Percentiles rank a stretch among this genome's conserved stretches.
Evolutionary conservation across 2,329 filamentous ascomycete genomes (phyloP).

Genomic region (Stagonosporopsis chrysanthemi): DNA sequence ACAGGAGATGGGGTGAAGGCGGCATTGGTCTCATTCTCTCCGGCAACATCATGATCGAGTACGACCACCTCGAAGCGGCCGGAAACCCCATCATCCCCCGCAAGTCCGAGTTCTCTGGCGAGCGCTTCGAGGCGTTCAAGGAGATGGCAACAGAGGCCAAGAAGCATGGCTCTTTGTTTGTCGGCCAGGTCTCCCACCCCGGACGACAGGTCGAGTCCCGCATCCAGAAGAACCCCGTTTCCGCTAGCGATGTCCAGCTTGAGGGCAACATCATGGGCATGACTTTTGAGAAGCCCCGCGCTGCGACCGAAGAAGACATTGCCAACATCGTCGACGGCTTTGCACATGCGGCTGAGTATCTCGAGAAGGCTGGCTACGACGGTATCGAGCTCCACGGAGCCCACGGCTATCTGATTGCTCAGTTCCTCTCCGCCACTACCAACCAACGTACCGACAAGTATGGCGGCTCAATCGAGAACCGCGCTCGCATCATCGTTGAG

Average conservation of each 20-base stretch:
- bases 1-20: conserved; percentile 61
- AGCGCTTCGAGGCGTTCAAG: conserved; percentile 67
- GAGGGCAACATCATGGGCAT: conserved; percentile 50
- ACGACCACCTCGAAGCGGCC: conserved; percentile 64
- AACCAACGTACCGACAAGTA: conserved; percentile 56
- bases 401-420: conserved; percentile 56
- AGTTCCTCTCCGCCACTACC: conserved; percentile 54
- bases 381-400: conserved; percentile 58
- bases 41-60: conserved; percentile 71
- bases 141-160: conserved; percentile 63
- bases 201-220: conserved; percentile 61
- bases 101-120: conserved; percentile 59
- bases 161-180: conserved; percentile 64
- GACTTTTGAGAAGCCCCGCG: conserved; percentile 62
- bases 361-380: conserved; percentile 67
- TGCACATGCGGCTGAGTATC: conserved; percentile 68
- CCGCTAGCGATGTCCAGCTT: conserved; percentile 56
- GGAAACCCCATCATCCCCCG: conserved; percentile 68
- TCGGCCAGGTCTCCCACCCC: conserved; percentile 69
- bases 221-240: conserved; percentile 60
- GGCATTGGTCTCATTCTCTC: conserved; percentile 61
- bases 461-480: conserved; percentile 54
- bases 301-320: conserved; percentile 64
- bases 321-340: conserved; percentile 65
- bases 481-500: conserved; percentile 52